Evolutionary conservation across 345 rosid genomes (phyloP).

Genomic region (Salix arbutifolia): DNA sequence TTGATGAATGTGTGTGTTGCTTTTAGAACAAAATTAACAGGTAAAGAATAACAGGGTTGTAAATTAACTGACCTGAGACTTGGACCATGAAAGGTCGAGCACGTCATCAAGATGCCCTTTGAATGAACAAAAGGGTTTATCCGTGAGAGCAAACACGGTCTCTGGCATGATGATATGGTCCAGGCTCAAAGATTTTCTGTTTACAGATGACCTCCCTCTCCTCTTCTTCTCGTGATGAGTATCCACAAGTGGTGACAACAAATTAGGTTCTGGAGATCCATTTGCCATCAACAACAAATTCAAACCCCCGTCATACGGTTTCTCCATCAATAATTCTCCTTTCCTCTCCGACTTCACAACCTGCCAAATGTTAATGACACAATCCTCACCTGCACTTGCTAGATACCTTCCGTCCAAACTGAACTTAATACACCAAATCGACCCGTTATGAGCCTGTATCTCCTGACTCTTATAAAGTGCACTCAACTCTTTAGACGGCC

Average conservation of each 20-base stretch:
- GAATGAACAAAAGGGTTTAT: slow-evolving; percentile 87
- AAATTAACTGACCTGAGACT: slow-evolving; percentile 68
- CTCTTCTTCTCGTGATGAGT: slow-evolving; percentile 55
- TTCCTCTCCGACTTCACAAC: slow-evolving; percentile 69
- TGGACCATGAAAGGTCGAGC: slow-evolving; percentile 98
- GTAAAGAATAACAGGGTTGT: neutral
- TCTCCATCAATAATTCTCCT: slow-evolving; percentile 79
- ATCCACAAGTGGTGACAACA: slow-evolving; percentile 51
- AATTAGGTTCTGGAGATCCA: slow-evolving; percentile 75
- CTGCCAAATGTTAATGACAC: slow-evolving; percentile 81
- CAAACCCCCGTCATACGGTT: slow-evolving; percentile 60
- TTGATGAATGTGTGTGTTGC: neutral
- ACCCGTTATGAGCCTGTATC: slow-evolving; percentile 89
- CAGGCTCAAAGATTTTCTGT: slow-evolving; percentile 76
- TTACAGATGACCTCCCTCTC: slow-evolving; percentile 68
- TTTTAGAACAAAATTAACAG: neutral
- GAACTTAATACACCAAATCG: slow-evolving; percentile 90
- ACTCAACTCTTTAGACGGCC: slow-evolving; percentile 71
- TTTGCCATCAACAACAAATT: slow-evolving; percentile 50
- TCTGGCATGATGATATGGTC: slow-evolving; percentile 71
- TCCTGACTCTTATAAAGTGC: slow-evolving; percentile 84
- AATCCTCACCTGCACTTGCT: slow-evolving; percentile 97
- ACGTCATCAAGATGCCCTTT: slow-evolving; percentile 79
- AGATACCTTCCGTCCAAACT: slow-evolving; percentile 92
- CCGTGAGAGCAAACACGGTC: slow-evolving; percentile 71